Percentiles rank a stretch among this genome's conserved stretches.
Conservation (phyloP, 1,139 yeast species). For the Scheffersomyces titani region DNA sequence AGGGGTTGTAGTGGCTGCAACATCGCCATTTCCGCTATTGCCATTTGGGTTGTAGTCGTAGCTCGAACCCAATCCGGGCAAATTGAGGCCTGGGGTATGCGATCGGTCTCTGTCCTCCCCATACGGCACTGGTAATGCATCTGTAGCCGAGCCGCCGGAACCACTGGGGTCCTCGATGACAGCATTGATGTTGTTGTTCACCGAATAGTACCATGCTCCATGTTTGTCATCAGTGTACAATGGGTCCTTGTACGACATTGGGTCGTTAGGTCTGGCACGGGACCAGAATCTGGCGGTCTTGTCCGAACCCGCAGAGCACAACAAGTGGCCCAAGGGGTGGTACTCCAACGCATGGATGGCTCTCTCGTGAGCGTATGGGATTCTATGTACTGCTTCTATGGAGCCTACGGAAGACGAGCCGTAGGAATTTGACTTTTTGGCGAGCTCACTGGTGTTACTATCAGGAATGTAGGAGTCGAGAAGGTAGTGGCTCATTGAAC, state of each 20-base stretch:
- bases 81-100: conserved; percentile 11
- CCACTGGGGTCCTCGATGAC: conserved; percentile 38
- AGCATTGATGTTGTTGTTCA: conserved; percentile 66
- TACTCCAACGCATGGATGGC: conserved; percentile 88
- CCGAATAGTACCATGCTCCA: conserved; percentile 74
- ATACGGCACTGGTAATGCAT: background rate
- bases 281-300: conserved; percentile 95
- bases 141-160: background rate
- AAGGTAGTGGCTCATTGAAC: conserved; percentile 77
- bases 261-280: conserved; percentile 88
- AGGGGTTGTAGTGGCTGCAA: background rate
- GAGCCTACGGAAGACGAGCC: conserved; percentile 19
- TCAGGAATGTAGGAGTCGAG: conserved; percentile 54
- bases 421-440: conserved; percentile 13
- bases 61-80: conserved; percentile 28
- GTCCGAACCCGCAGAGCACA: conserved; percentile 93
- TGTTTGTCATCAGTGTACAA: conserved; percentile 71
- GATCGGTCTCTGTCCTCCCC: background rate
- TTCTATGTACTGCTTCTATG: conserved; percentile 57
- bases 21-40: conserved; percentile 2
- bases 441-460: conserved; percentile 14
- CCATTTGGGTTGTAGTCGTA: background rate
- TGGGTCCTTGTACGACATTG: conserved; percentile 78
- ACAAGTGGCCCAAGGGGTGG: conserved; percentile 90
- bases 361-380: conserved; percentile 93